phyloP scores from a whole-genome alignment of 805 yeast species.

The Suhomyces tanzawaensis region DNA sequence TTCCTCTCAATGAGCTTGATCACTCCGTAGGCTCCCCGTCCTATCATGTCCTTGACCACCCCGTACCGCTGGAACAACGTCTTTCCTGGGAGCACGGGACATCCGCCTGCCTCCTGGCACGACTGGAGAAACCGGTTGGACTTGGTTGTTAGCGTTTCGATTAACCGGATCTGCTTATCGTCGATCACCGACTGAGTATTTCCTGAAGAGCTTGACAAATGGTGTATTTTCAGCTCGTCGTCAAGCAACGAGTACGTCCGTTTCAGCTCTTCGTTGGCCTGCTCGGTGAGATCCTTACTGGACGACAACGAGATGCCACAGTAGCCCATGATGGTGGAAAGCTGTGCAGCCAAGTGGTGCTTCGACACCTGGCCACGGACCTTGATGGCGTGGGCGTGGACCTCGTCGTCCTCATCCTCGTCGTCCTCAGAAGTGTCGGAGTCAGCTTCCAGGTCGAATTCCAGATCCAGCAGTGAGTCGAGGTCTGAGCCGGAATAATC shows the following conservation, averaged over 20 bases:
- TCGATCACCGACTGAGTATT: conserved; percentile 27
- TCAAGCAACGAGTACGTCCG: conserved; percentile 31
- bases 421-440: conserved; percentile 9
- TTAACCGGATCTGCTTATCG: conserved; percentile 25
- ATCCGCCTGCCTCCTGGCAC: neutral
- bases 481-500: neutral
- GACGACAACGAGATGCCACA: conserved; percentile 27
- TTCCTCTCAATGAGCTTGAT: conserved; percentile 38
- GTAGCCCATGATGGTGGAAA: conserved; percentile 32
- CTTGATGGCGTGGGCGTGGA: conserved; percentile 27
- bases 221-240: conserved; percentile 20
- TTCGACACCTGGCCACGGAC: conserved; percentile 13
- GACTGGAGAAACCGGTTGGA: conserved; percentile 16
- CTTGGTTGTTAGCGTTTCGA: conserved; percentile 20
- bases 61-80: conserved; percentile 36
- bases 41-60: conserved; percentile 33
- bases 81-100: conserved; percentile 13
- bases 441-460: conserved; percentile 12
- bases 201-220: conserved; percentile 21
- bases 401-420: conserved; percentile 22
- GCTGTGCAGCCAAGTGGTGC: conserved; percentile 20
- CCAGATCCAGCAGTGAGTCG: conserved; percentile 14
- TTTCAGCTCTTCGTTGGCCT: conserved; percentile 34
- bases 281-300: conserved; percentile 14
- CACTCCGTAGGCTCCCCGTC: conserved; percentile 49